Base-by-base conservation (phyloP, 768 basidiomycete genomes). In the Serendipita sp. region DNA sequence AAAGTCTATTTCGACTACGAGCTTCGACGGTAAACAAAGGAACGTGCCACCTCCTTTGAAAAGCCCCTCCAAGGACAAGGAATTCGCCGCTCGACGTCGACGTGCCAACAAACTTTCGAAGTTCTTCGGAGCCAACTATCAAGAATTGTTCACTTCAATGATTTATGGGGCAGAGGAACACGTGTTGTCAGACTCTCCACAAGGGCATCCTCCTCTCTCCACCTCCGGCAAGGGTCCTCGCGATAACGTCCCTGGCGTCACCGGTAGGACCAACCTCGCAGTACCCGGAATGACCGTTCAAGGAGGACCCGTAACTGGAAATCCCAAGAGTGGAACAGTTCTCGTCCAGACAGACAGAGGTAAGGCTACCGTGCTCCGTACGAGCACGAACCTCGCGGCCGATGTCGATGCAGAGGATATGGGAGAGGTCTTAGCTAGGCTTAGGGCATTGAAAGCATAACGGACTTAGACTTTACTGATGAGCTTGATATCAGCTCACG, bases 101-200 rank as follows among this genome's bases (percentile, higher is more conserved):
- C 78, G 81, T 35, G 78, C 78, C n/a, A 78, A 77, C 65, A 84
- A 83, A 70, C 72, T 84, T 46, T 75, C 80, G 30, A 78, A 77
- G 48, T 83, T 84, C 72, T 83, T 83, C 70, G 82, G 82, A 13
- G 81, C 83, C 37, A 75, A 72, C 32, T 78, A 77, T 68, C 73
- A 78, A 63, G 78, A 80, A 67, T 73, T 84, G 56, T 60, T 60
- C n/a, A 60, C 24, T 37, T 28, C 56, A n/a, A 32, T 60, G 56
- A 35, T 60, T 4, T 60, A 60, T 32, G 56, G n/a, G 8, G 34
- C 24, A 4, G 35, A 60, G 10, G 34, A 24, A 10, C 56, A 60
- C 16, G 16, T 37, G 5, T 10, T 10, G 4, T 3, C 24, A 8
- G 56, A 37, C 16, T 24, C 56, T 10, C 16, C 24, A n/a, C 35